Evolutionary conservation across 805 yeast genomes (phyloP).

Genomic region (Yarrowia yakushimensis): DNA sequence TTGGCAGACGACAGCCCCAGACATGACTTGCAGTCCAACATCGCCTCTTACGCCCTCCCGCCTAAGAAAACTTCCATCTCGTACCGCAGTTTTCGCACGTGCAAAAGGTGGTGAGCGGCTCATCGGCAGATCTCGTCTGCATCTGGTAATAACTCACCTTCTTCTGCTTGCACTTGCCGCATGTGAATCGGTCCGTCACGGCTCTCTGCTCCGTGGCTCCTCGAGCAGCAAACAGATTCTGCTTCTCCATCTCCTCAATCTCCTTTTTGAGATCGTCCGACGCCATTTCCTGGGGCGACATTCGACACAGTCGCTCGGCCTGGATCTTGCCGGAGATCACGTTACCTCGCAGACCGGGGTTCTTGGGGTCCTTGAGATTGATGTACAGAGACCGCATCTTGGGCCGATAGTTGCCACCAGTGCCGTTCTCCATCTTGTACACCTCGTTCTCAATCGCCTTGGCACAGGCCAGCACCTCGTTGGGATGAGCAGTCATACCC

Average conservation of each 20-base stretch:
- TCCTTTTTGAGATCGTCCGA: constrained; percentile 86
- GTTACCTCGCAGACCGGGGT: constrained; percentile 74
- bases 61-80: constrained; percentile 90
- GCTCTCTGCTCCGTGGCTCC: constrained; percentile 96
- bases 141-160: constrained; percentile 95
- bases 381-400: constrained; percentile 82
- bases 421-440: constrained; percentile 54
- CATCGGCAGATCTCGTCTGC: constrained; percentile 98
- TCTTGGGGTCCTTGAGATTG: constrained; percentile 83
- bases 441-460: constrained; percentile 72
- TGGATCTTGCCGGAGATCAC: constrained; percentile 64
- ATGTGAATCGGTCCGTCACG: constrained; percentile 91
- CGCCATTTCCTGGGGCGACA: constrained; percentile 94
- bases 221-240: constrained; percentile 92
- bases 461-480: constrained; percentile 58
- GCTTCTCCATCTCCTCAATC: constrained; percentile 77
- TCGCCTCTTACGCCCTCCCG: not conserved
- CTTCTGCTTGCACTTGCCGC: constrained; percentile 97
- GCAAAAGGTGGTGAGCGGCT: constrained; percentile 96
- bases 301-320: constrained; percentile 63
- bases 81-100: constrained; percentile 91
- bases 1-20: no score
- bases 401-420: constrained; percentile 45
- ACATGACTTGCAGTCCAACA: no score
- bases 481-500: constrained; percentile 62